phyloP scores from a whole-genome alignment of 495 filamentous ascomycete species.

The Penicillium odoratum region DNA sequence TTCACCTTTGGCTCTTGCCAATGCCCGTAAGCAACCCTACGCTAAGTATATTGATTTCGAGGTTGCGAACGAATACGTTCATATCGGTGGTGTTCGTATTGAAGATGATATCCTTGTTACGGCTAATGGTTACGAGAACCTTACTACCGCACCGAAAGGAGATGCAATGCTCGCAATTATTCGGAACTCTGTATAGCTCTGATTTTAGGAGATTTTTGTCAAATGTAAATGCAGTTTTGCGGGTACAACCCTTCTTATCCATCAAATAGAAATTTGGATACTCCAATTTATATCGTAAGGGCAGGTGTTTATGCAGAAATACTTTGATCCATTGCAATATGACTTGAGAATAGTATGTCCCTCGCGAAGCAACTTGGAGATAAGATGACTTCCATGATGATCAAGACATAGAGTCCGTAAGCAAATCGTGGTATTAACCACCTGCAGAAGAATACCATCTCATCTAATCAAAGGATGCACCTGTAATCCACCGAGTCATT shows the following conservation, averaged over 20 bases:
- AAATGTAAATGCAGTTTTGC: neutral
- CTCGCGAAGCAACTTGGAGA: too few relatives aligned
- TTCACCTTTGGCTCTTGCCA: constrained; percentile 81
- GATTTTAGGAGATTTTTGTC: neutral
- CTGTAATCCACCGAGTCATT: constrained; percentile 35
- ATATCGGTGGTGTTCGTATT: constrained; percentile 84
- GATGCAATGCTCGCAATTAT: constrained; percentile 66
- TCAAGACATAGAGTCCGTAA: too few relatives aligned
- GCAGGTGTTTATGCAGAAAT: too few relatives aligned
- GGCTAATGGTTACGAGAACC: constrained; percentile 71
- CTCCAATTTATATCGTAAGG: too few relatives aligned
- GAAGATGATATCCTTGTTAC: constrained; percentile 91
- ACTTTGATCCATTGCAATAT: too few relatives aligned
- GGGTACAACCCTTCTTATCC: neutral
- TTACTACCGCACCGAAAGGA: constrained; percentile 82
- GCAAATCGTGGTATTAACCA: too few relatives aligned
- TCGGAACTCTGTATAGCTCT: constrained; percentile 22
- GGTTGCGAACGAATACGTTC: constrained; percentile 68
- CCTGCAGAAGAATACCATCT: neutral
- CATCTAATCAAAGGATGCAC: constrained; percentile 18
- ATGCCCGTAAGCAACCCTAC: constrained; percentile 62
- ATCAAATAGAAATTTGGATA: too few relatives aligned
- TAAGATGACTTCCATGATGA: too few relatives aligned
- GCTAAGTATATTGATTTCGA: constrained; percentile 74
- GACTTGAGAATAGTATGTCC: too few relatives aligned